Evolutionary conservation across 176 grass and related monocot species (phyloP), one percentile per base, ranked within the genome.

Genomic region (Echinochloa phyllopogon): DNA sequence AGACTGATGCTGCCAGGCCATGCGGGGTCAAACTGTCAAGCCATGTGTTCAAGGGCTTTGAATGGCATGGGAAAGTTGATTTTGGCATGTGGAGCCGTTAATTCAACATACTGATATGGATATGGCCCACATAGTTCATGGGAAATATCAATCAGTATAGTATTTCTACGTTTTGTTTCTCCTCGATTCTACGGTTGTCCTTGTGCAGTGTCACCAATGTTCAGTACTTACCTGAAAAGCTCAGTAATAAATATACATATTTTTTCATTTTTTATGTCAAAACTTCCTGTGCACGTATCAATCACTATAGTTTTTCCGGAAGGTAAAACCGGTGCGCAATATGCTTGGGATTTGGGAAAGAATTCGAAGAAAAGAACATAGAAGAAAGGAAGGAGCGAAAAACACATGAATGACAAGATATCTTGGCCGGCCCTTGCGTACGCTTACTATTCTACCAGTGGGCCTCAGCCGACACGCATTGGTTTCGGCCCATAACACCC

Each of bases 21-120:
- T 9, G 2, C 29, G 0, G 6, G 67, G 48, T 57, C 33, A 55
- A 24, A 33, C 29, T 33, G 29, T 33, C 29, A 33, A 41, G 6
- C 20, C 75, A 77, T 12, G 76, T 79, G 76, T 36, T 82, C 60
- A 27, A 59, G 8, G 21, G 65, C 10, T 8, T 47, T 57, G 5
- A 33, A 59, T 44, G 23, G 2, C 51, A 33, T 27, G 16, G 7
- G 24, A 14, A 82, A 58, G 65, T 41, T 24, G 2, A 42, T 27
- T 1, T 40, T 6, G 21, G 13, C 15, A 13, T 18, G 48, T 21
- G 18, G 45, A 73, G 25, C 10, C 1, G 49, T 61, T 56, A 60
- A 14, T 60, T 24, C 73, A 8, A 16, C 51, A 13, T 58, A 33
- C 29, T 33, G 29, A 2, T 33, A 33, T 33, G 29, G 29, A 33